These are phyloP conservation scores for Acacia confusa DNA, from an alignment of 306 rosid genomes.

Conservation along the genomic window DNA sequence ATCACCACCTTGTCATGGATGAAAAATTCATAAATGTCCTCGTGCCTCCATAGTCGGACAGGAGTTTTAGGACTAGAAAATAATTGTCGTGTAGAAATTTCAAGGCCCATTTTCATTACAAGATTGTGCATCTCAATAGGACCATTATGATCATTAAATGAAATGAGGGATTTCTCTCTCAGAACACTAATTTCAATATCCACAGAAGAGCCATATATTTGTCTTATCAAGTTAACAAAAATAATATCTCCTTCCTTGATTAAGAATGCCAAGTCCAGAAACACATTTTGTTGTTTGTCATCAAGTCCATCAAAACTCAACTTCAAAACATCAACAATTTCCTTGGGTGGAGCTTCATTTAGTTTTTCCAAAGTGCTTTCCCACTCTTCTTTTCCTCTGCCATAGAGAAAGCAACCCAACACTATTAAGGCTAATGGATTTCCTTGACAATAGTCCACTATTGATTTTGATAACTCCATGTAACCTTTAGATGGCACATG, in stretches of 20 bases:
- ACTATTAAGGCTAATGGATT: constrained; percentile 19
- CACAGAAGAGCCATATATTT: not conserved
- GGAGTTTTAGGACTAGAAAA: not conserved
- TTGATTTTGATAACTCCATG: not conserved
- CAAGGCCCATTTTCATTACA: not conserved
- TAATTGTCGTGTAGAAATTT: not conserved
- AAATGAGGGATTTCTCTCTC: not conserved
- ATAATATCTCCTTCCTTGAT: not conserved
- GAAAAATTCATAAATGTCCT: no score
- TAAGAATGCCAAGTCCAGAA: not conserved
- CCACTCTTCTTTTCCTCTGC: constrained; percentile 15
- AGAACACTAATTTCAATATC: not conserved
- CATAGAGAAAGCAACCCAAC: constrained; percentile 19
- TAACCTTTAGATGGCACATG: not conserved
- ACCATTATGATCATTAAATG: not conserved
- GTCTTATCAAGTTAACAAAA: not conserved
- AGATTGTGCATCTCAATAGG: constrained; percentile 22
- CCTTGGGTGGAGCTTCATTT: not conserved
- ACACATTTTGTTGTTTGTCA: not conserved
- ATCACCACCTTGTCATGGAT: no score
- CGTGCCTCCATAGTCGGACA: constrained; percentile 14
- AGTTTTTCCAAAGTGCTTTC: not conserved
- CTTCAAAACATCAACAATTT: not conserved
- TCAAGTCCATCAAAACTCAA: constrained; percentile 22
- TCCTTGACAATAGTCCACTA: not conserved